These are phyloP conservation scores for Xylariaceae sp. DNA, from an alignment of 2,329 filamentous ascomycete species.

Conservation along the genomic window DNA sequence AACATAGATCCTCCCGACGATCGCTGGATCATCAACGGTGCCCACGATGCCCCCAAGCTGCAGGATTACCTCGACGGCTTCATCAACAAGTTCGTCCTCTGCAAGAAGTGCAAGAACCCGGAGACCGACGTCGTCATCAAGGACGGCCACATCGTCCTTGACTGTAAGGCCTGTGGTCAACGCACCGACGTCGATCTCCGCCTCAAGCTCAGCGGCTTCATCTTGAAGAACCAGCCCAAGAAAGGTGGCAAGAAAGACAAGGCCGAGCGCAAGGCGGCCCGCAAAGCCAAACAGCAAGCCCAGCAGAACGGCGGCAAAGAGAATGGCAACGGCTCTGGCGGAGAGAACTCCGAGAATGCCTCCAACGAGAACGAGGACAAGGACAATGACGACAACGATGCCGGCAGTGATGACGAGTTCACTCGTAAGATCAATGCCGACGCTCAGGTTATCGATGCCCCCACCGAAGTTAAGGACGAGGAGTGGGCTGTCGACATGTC, in stretches of 20 bases:
- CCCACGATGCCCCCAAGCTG: slow-evolving; percentile 89
- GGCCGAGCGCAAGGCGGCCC: slow-evolving; percentile 83
- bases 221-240: slow-evolving; percentile 88
- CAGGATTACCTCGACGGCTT: slow-evolving; percentile 98
- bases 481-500: slow-evolving; percentile 97
- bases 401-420: slow-evolving; percentile 87
- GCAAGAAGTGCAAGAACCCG: slow-evolving; percentile 99
- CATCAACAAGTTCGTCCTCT: slow-evolving; percentile 97
- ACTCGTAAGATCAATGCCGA: slow-evolving; percentile 73
- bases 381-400: slow-evolving; percentile 57
- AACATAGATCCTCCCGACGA: slow-evolving; percentile 96
- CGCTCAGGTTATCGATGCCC: slow-evolving; percentile 45
- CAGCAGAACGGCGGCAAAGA: slow-evolving; percentile 55
- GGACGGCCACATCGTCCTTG: slow-evolving; percentile 83
- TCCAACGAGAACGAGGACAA: slow-evolving; percentile 51
- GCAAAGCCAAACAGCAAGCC: slow-evolving; percentile 78
- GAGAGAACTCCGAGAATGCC: slow-evolving; percentile 60
- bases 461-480: slow-evolving; percentile 71
- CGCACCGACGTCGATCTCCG: slow-evolving; percentile 87
- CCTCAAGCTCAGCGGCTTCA: slow-evolving; percentile 95
- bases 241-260: slow-evolving; percentile 95
- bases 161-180: slow-evolving; percentile 98
- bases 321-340: slow-evolving; percentile 52
- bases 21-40: slow-evolving; percentile 99
- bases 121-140: slow-evolving; percentile 97